Base-by-base conservation (phyloP, 2,329 filamentous ascomycete genomes). In the Dactylellina parvicollis region DNA sequence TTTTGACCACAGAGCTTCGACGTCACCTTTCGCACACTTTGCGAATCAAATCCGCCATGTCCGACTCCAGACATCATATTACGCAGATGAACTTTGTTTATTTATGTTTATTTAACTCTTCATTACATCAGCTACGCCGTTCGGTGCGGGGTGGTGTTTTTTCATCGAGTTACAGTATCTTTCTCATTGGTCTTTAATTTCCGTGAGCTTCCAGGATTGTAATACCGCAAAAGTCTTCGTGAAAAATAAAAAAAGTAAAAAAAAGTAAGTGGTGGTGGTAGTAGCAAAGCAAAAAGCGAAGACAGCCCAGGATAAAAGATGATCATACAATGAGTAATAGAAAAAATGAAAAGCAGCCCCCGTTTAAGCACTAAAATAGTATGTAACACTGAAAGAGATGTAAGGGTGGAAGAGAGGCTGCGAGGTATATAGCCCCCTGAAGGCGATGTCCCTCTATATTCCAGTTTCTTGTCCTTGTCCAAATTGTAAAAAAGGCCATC, bases 91-190 rank as follows among this genome's bases (percentile, higher is more conserved):
- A n/a, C n/a, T n/a, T n/a, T n/a, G n/a, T n/a, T n/a, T n/a, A n/a
- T 49, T 20, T 50, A 47, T 47, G 32, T 65, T 56, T 44, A 56
- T 67, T 67, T 40, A 26, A 44, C 59, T 57, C 32, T 59, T 72
- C 57, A 72, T 72, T 72, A 72, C 50, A 72, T 55, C 57, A 52
- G 55, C 42, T 61, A 73, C 69, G 60, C 69, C 67, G n/a, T 34
- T 2, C 44, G 30, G 55, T 46, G 55, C 40, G 30, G 47, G 60
- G 66, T 52, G 66, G 18, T 42, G 34, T 47, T 42, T 73, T 65
- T 72, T 66, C 69, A 73, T 66, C 69, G 62, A 73, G 69, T 59
- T 73, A 66, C 69, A 73, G 69, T 73, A 66, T 57, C 54, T 73
- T 59, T 66, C 54, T 73, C 69, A 73, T 73, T 65, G 50, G 40